Base-by-base conservation (phyloP, 768 basidiomycete species). In the Leccinum aurantiacum region DNA sequence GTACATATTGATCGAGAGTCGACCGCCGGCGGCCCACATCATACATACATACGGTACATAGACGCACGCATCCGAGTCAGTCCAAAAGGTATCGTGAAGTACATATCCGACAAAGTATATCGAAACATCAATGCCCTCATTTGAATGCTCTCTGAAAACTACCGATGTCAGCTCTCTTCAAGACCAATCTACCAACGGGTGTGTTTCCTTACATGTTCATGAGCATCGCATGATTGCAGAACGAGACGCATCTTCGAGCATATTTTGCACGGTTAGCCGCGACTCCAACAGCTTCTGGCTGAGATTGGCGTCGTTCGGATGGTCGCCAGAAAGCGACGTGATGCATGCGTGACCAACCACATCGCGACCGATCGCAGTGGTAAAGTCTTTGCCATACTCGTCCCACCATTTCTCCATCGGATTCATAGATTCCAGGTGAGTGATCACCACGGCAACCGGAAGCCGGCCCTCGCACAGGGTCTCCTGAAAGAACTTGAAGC, bases 361-460 rank as follows among this genome's bases (percentile, higher is more conserved):
- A 3, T 60, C 33, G 4, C 61, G 15, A 1, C 15, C 6, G 1
- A 31, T 6, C 7, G 11, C 9, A 13, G 33, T 14, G 14, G 49
- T 7, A 10, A 71, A 38, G 4, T 7, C 53, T 10, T 41, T 3
- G 7, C 57, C 41, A 15, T 68, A 56, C 17, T 13, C 3, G 3
- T 49, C 29, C 70, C 71, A 73, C 72, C 70, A 73, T 19, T 47
- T 19, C 15, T 69, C 65, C 63, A 66, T 64, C 3, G 17, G 27
- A 8, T 22, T 9, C 17, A 53, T n/a, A 4, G 48, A 27, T 50
- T 77, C 78, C 8, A 79, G 65, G 35, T 74, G 66, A 1, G 75
- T 77, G 27, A 78, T 56, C 6, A 72, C 70, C 3, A 79, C 17
- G 0, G 74, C 67, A 22, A 73, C 68, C 0, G 77, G 75, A 1